A percentile compares a stretch with the other conserved stretches of the same genome.
phyloP scores from a whole-genome alignment of 2,329 filamentous ascomycete species.

The Metarhizium album region DNA sequence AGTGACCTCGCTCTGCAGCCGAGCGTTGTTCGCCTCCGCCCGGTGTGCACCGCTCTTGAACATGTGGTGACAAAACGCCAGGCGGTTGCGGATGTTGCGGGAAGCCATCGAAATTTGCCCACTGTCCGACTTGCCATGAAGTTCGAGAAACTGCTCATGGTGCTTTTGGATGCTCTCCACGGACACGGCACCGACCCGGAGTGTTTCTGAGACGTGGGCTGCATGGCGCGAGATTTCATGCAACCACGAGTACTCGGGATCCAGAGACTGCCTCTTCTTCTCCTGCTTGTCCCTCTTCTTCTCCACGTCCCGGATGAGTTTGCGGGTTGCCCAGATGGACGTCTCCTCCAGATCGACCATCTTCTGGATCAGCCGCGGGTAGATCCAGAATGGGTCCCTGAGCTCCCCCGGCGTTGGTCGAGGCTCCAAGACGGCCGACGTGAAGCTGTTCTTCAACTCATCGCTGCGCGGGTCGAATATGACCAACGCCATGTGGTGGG shows the following conservation, averaged over 20 bases:
- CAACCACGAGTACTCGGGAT: slow-evolving; percentile 23
- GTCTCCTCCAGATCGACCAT: slow-evolving; percentile 21
- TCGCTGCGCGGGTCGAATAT: slow-evolving; percentile 18
- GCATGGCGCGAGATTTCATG: slow-evolving; percentile 33
- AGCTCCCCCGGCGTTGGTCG: slow-evolving; percentile 2
- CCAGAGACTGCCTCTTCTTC: slow-evolving; percentile 7
- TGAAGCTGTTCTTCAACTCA: slow-evolving; percentile 4
- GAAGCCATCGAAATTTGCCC: neutral
- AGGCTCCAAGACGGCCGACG: neutral
- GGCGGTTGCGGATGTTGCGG: slow-evolving; percentile 17
- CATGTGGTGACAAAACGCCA: slow-evolving; percentile 23
- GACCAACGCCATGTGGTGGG: slow-evolving; percentile 17
- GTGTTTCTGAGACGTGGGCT: slow-evolving; percentile 32
- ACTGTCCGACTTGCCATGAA: neutral
- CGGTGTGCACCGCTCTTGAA: slow-evolving; percentile 24
- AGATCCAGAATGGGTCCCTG: slow-evolving; percentile 26
- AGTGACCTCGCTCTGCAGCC: slow-evolving; percentile 46
- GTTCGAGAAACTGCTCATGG: slow-evolving; percentile 15
- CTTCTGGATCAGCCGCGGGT: slow-evolving; percentile 19
- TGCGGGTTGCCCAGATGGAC: slow-evolving; percentile 29
- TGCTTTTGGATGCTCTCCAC: slow-evolving; percentile 21
- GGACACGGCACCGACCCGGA: slow-evolving; percentile 24
- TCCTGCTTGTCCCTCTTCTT: slow-evolving; percentile 14
- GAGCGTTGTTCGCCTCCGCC: slow-evolving; percentile 26
- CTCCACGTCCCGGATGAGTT: slow-evolving; percentile 19